Evolutionary conservation across 176 grass and related monocot genomes (phyloP), one percentile per base, ranked within the genome.

Genomic region (Musa schizocarpa): DNA sequence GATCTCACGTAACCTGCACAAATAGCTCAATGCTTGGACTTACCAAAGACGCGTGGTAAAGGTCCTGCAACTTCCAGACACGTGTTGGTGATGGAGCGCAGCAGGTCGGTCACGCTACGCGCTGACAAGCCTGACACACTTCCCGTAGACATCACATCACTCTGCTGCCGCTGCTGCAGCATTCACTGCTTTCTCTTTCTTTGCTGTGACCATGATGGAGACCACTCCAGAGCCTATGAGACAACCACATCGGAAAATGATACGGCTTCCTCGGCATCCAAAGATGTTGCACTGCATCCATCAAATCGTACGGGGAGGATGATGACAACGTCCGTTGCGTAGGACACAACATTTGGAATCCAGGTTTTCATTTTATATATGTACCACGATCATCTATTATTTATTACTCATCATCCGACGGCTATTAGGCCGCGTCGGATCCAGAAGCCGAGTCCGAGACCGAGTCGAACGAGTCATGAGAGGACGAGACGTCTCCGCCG

Each of bases 381-480:
- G 24, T 24, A 66, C 29, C 0, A 0, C n/a, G 0, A 66, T 17
- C 6, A 29, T 24, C 20, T 24, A 11, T 26, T 24, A 19, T 23
- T 26, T 9, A 24, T 11, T 4, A 65, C 21, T 11, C 1, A 65
- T 14, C 54, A 50, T 69, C 66, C 27, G 66, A 49, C 66, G 26
- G 66, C 65, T 34, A 50, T 9, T n/a, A 50, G 5, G 16, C 11
- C 2, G 68, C 17, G 43, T 86, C 90, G 2, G 94, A 98, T 2
- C 86, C 83, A 22, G 90, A 90, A 14, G 94, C 87, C 75, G 92
- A 87, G 83, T 98, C 94, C 12, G 84, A 82, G 16, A 82, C 48
- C 14, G 84, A 86, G 58, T 86, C 84, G 13, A 89, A 55, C 16
- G 94, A 90, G 66, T 83, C 90, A 48, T 90, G 78, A 9, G 90